Evolutionary conservation across 192 early-diverging fungal species (phyloP), one percentile per base, ranked within the genome.

Genomic region (Ambispora gerdemannii): DNA sequence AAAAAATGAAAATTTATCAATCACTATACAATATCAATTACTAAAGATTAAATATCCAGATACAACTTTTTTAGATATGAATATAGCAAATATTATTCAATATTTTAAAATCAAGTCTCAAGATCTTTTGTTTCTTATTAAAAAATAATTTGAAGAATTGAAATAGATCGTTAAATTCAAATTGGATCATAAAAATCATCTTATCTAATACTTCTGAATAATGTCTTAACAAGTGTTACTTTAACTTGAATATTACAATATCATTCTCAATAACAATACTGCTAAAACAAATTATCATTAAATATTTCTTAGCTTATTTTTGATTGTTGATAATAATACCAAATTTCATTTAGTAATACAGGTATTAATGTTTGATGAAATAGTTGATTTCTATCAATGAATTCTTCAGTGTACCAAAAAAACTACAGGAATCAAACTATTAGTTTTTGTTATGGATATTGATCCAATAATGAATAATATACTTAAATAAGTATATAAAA

Each of bases 241-340:
- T 43, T 63, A n/a, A 4, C n/a, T 63, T 22, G 34, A 22, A 63
- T 63, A 36, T 63, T 59, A 59, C 27, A 13, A 59, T 38, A 35
- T 38, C 22, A n/a, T 24, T 35, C 4, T 38, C 17, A 63, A 15
- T 22, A 4, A 63, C 8, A 63, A 38, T 0, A 22, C 35, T n/a
- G 34, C 3, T 17, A 63, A 63, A 63, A 63, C 35, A 2, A 63
- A 63, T n/a, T 38, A 33, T n/a, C 38, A 63, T 20, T 35, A 63
- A 63, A 38, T 63, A 22, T 22, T n/a, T 38, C 20, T 63, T 63
- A 38, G 2, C 34, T 33, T 63, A 22, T 63, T 63, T 63, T 33
- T 63, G 34, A 22, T 36, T n/a, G 20, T 63, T 11, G 35, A 63
- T 20, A 63, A 63, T 30, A 63, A 63, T 38, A 63, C 35, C 3